Conservation (phyloP, 2,329 filamentous ascomycete species). For the Teratosphaeria epicoccoides region DNA sequence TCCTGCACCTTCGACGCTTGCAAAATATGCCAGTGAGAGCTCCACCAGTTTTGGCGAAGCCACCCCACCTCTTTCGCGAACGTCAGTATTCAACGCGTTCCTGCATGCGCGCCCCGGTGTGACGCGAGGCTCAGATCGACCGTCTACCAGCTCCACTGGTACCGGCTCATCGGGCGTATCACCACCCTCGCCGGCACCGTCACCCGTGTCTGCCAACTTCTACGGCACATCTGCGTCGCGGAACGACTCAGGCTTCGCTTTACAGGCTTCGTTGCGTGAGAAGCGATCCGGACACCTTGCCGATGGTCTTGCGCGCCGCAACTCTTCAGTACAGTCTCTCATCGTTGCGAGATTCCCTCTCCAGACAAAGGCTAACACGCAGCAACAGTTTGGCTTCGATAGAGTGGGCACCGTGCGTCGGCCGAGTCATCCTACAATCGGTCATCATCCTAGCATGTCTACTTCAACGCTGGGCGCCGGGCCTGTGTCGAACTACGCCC, state of each 20-base stretch:
- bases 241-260: conserved; percentile 81
- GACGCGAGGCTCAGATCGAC: conserved; percentile 54
- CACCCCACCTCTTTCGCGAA: conserved; percentile 42
- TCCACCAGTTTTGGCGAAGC: conserved; percentile 72
- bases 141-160: conserved; percentile 56
- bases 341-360: conserved; percentile 18
- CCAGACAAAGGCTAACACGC: conserved; percentile 22
- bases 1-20: conserved; percentile 59
- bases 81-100: conserved; percentile 85
- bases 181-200: conserved; percentile 61
- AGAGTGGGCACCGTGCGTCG: conserved; percentile 56
- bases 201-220: conserved; percentile 69
- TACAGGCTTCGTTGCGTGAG: conserved; percentile 77
- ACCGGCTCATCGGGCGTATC: conserved; percentile 34
- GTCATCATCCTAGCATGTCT: conserved; percentile 50
- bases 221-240: conserved; percentile 72
- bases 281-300: conserved; percentile 78
- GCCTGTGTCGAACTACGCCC: conserved; percentile 50
- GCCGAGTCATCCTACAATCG: conserved; percentile 42
- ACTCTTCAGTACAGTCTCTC: conserved; percentile 55
- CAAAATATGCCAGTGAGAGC: conserved; percentile 80
- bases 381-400: conserved; percentile 58
- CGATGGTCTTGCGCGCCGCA: conserved; percentile 55
- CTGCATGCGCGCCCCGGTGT: conserved; percentile 58
- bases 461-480: conserved; percentile 50